These are phyloP conservation scores for Panaeolus papilionaceus DNA, from an alignment of 768 basidiomycete genomes.

Conservation along the genomic window DNA sequence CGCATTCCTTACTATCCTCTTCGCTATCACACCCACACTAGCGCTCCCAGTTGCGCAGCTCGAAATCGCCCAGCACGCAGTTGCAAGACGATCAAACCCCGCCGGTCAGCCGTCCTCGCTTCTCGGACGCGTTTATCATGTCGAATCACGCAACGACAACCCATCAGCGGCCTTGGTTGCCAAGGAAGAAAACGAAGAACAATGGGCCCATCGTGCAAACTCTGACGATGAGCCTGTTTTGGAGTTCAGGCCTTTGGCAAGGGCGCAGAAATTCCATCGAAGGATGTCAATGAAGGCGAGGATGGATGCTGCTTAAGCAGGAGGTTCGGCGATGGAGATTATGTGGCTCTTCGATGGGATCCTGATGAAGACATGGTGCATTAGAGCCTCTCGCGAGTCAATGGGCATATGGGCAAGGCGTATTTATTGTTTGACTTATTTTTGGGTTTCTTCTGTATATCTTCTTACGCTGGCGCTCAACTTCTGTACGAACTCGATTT, in stretches of 20 bases:
- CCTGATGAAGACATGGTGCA: not conserved
- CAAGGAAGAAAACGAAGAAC: conserved; percentile 7
- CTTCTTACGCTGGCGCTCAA: not conserved
- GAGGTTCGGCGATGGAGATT: not conserved
- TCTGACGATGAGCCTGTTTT: conserved; percentile 1
- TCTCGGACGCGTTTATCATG: conserved; percentile 8
- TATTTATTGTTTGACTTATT: conserved; percentile 10
- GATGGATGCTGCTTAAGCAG: not conserved
- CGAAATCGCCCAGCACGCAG: not conserved
- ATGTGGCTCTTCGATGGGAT: not conserved
- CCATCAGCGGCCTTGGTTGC: not conserved
- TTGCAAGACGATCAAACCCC: not conserved
- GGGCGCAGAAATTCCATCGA: not conserved
- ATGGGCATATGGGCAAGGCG: not conserved
- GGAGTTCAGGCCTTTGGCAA: conserved; percentile 9
- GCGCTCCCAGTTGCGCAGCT: not conserved
- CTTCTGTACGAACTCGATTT: not conserved
- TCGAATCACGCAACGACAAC: conserved; percentile 12
- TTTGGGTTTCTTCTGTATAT: not conserved
- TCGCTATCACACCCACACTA: not conserved
- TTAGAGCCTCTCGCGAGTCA: not conserved
- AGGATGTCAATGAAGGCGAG: conserved; percentile 9
- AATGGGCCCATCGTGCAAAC: not conserved
- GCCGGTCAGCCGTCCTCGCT: conserved; percentile 1
- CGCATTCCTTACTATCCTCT: not conserved